A percentile compares a stretch with the other conserved stretches of the same genome.
phyloP scores from a whole-genome alignment of 192 early-diverging fungal species.

The Oehlia diaphana region DNA sequence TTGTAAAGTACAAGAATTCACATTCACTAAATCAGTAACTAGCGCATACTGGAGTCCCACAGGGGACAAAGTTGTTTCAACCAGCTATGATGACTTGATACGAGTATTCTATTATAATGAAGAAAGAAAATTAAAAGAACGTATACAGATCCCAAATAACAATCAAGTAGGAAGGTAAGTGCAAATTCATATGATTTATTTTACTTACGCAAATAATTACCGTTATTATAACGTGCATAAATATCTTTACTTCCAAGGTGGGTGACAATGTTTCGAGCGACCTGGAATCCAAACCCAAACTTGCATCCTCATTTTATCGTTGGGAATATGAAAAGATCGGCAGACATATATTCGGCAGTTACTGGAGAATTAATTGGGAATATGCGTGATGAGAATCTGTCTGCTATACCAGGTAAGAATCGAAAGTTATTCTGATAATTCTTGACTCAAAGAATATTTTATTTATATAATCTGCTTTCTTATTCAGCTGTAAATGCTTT shows the following conservation, averaged over 20 bases:
- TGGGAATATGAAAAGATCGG: conserved; percentile 67
- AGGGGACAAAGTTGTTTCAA: conserved; percentile 52
- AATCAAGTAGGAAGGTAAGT: conserved; percentile 58
- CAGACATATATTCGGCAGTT: conserved; percentile 60
- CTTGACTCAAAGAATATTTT: not conserved
- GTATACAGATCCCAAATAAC: conserved; percentile 53
- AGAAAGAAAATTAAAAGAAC: conserved; percentile 37
- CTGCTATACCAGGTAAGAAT: conserved; percentile 33
- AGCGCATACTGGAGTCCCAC: conserved; percentile 67
- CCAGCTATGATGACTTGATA: conserved; percentile 60
- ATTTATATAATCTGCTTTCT: conserved; percentile 33
- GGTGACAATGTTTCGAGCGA: conserved; percentile 65
- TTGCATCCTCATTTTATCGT: conserved; percentile 53
- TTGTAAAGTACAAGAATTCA: conserved; percentile 33
- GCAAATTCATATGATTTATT: conserved; percentile 2
- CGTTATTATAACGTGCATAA: not conserved
- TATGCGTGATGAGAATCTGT: conserved; percentile 47
- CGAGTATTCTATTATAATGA: conserved; percentile 51
- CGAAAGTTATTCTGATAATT: not conserved
- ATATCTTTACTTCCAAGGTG: conserved; percentile 39
- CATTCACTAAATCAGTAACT: conserved; percentile 57
- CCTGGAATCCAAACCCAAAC: conserved; percentile 52
- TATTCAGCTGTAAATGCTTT: conserved; percentile 64
- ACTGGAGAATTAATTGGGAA: conserved; percentile 51
- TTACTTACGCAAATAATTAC: no score